Percentiles rank a stretch among this genome's conserved stretches.
These are phyloP conservation scores for Aphanoascus verrucosus DNA, from an alignment of 2,329 filamentous ascomycete species.

Conservation along the genomic window DNA sequence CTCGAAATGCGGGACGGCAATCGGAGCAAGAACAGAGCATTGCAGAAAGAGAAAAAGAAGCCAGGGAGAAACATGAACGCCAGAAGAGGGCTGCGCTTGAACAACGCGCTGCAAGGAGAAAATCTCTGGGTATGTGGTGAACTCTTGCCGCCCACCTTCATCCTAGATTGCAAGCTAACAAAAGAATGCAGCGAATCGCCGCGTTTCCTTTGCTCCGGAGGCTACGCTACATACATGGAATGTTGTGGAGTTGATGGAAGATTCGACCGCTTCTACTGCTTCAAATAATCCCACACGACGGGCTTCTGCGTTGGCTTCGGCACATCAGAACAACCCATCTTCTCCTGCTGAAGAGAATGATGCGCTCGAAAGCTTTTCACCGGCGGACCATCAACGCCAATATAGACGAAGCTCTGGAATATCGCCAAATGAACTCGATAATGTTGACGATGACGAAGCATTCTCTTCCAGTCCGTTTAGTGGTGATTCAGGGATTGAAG, in stretches of 20 bases:
- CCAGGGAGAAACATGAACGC: conserved; percentile 48
- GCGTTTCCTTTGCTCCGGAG: conserved; percentile 94
- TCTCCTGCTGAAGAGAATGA: conserved; percentile 32
- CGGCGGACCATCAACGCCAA: conserved; percentile 1
- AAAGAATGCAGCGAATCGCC: conserved; percentile 55
- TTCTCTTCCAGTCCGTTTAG: conserved; percentile 73
- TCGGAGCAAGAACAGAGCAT: conserved; percentile 58
- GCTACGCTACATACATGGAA: conserved; percentile 96
- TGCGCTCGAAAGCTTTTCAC: conserved; percentile 5
- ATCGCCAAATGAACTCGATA: conserved; percentile 51
- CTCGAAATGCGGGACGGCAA: conserved; percentile 42
- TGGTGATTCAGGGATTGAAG: conserved; percentile 40
- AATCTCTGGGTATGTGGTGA: conserved; percentile 58
- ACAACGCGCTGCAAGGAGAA: conserved; percentile 75
- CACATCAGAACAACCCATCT: conserved; percentile 29
- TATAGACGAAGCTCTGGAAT: neutral
- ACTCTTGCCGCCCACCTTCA: neutral
- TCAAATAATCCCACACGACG: conserved; percentile 66
- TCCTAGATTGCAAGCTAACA: neutral
- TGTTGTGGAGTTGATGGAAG: conserved; percentile 77
- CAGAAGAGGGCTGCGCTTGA: conserved; percentile 54
- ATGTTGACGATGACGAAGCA: conserved; percentile 54
- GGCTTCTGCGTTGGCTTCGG: conserved; percentile 49
- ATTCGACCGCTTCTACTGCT: conserved; percentile 65
- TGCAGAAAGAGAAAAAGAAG: conserved; percentile 58